Evolutionary conservation across 768 basidiomycete genomes (phyloP).

Genomic region (Russula sp.): DNA sequence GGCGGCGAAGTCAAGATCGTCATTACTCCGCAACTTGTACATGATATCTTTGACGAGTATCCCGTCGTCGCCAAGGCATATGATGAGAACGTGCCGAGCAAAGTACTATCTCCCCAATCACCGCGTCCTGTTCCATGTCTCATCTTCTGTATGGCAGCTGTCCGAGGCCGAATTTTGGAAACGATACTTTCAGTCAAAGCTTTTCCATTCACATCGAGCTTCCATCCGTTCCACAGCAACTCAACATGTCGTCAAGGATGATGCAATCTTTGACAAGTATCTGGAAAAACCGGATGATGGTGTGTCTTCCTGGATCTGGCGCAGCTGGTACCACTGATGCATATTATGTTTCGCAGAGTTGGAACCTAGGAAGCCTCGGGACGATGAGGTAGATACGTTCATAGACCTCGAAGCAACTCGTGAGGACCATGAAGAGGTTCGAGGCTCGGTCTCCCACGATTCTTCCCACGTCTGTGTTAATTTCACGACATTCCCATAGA

Average conservation of each 20-base stretch:
- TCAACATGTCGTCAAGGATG: constrained; percentile 82
- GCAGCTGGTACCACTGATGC: neutral
- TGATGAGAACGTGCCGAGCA: constrained; percentile 83
- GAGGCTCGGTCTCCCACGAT: constrained; percentile 3
- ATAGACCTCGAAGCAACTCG: constrained; percentile 83
- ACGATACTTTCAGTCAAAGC: constrained; percentile 91
- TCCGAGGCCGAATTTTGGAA: constrained; percentile 93
- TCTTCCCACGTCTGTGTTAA: neutral
- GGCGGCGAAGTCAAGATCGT: constrained; percentile 84
- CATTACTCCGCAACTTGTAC: constrained; percentile 85
- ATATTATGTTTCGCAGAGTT: constrained; percentile 42
- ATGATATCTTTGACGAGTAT: constrained; percentile 97
- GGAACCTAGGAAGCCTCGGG: constrained; percentile 66
- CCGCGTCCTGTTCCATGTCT: neutral
- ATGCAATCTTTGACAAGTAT: constrained; percentile 93
- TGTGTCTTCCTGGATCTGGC: constrained; percentile 32
- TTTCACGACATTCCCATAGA: constrained; percentile 39
- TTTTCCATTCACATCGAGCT: constrained; percentile 93
- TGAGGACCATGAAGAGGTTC: constrained; percentile 87
- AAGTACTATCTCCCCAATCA: constrained; percentile 40
- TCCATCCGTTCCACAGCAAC: constrained; percentile 83
- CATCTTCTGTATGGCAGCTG: constrained; percentile 44
- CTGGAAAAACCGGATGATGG: constrained; percentile 95
- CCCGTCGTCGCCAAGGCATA: constrained; percentile 92
- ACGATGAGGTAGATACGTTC: constrained; percentile 67